Evolutionary conservation across 352 stramenopile genomes (phyloP), one percentile per base, ranked within the genome.

Genomic region (Phytophthora constricta): DNA sequence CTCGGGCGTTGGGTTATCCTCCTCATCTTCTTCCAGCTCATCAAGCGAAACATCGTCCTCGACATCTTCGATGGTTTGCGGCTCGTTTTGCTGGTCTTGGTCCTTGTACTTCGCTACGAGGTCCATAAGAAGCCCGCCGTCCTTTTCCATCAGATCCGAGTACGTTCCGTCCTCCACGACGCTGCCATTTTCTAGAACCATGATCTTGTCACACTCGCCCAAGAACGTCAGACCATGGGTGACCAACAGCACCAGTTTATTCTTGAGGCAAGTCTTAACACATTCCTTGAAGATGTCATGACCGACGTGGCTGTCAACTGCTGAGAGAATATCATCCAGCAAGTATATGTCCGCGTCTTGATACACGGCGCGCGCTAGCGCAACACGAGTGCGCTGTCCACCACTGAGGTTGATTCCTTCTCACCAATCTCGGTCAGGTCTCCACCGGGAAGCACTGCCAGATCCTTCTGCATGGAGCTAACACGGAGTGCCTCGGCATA

Each of bases 371-470:
- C 90, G 77, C 0, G 92, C 92, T 10, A 98, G 65, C 4, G 77
- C 79, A 17, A 97, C 78, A 25, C 90, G 80, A 31, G 89, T 89
- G 43, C 97, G 97, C 70, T 99, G 97, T 5, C 97, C 97, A 8
- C 94, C 95, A 37, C 77, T 97, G 5, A 99, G 74, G 37, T 97
- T 99, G 23, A 99, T 92, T 0, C 97, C 53, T 98, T 98, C 72
- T 99, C 95, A 7, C 96, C 96, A 50, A 99, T 99, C 65, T 98
- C 92, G 0, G 96, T 99, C 64, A 77, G 56, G 69, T 99, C 97
- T 10, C 96, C 95, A 33, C 58, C 84, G 7, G 83, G 78, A 0
- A 92, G 65, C n/a, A 80, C 65, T 28, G 49, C 47, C 19, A 92
- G 56, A 59, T 92, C 83, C 31, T 80, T 82, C 51, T 86, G 69